phyloP scores from a whole-genome alignment of 495 filamentous ascomycete genomes.

The Amphirosellinia nigrospora region DNA sequence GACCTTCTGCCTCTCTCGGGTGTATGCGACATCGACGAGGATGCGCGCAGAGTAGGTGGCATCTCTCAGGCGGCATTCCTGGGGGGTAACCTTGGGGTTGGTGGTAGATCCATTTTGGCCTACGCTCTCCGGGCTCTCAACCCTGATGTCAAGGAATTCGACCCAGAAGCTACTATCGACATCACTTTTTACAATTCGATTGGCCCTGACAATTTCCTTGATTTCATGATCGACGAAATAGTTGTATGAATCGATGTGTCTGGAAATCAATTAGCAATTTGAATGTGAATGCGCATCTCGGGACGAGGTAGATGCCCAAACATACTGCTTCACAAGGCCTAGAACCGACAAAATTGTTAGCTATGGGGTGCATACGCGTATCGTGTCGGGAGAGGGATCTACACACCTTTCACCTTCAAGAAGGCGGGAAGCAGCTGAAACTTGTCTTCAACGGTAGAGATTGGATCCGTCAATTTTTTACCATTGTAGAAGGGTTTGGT shows the following conservation, averaged over 20 bases:
- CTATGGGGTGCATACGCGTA: conserved; percentile 2
- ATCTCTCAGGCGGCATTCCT: conserved; percentile 94
- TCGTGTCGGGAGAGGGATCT: conserved; percentile 25
- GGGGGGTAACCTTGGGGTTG: conserved; percentile 75
- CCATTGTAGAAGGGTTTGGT: conserved; percentile 96
- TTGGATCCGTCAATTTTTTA: conserved; percentile 90
- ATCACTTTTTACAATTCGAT: conserved; percentile 83
- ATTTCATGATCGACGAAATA: conserved; percentile 94
- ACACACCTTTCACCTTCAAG: conserved; percentile 85
- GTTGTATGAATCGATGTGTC: conserved; percentile 97
- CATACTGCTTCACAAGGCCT: conserved; percentile 80
- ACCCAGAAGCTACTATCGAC: conserved; percentile 86
- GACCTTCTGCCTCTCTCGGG: conserved; percentile 73
- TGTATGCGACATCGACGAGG: conserved; percentile 85
- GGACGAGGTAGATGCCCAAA: background rate
- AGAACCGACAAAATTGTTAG: conserved; percentile 30
- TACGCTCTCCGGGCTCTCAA: conserved; percentile 76
- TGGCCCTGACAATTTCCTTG: conserved; percentile 93
- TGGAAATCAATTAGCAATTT: conserved; percentile 37
- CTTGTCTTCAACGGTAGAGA: conserved; percentile 90
- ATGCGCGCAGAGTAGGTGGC: conserved; percentile 95
- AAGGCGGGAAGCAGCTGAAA: conserved; percentile 97
- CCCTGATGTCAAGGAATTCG: conserved; percentile 86
- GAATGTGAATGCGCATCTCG: background rate
- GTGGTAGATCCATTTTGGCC: conserved; percentile 69